Base-by-base conservation (phyloP, 2,329 filamentous ascomycete species). In the Lecanosticta acicola region DNA sequence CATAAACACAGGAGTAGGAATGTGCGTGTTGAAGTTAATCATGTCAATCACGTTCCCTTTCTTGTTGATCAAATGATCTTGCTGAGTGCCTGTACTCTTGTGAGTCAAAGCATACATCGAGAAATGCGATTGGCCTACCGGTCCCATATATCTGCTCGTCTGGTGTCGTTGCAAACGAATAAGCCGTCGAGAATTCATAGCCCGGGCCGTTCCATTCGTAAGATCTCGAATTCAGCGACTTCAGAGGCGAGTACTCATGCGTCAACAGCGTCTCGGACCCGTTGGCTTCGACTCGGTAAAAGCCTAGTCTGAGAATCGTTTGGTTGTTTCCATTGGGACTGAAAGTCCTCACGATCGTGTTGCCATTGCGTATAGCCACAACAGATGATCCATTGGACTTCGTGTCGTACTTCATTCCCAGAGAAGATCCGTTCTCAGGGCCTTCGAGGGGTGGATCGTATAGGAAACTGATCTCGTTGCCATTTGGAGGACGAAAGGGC, bases 381-480 rank as follows among this genome's bases (percentile, higher is more conserved):
- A 56, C 53, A 14, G 54, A 51, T 14, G 59, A 64, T 18, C 65
- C 67, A 37, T 61, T 67, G 29, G 59, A 59, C 1, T 53, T 55
- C 4, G 57, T 64, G 42, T 66, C 62, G 37, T 60, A 67, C 14
- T 36, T 56, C 59, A 66, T 61, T 3, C 61, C 65, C 24, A 29
- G 11, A 41, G 55, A 58, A 0, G 64, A 60, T 1, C 59, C 61
- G 43, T 62, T 55, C 38, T 67, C 64, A 0, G 61, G 62, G 1
- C 66, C 66, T 51, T 69, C 66, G 0, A 68, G 55, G 2, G 66
- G 66, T 8, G 67, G 67, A 41, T 68, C 67, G 39, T 66, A 68
- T 9, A 69, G 39, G 42, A 68, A 68, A 41, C 64, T 62, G 50
- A 65, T 55, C 47, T 68, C 66, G 16, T 66, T 56, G 10, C 64